Evolutionary conservation across 768 basidiomycete species (phyloP).

Genomic region (Lactarius hengduanensis): DNA sequence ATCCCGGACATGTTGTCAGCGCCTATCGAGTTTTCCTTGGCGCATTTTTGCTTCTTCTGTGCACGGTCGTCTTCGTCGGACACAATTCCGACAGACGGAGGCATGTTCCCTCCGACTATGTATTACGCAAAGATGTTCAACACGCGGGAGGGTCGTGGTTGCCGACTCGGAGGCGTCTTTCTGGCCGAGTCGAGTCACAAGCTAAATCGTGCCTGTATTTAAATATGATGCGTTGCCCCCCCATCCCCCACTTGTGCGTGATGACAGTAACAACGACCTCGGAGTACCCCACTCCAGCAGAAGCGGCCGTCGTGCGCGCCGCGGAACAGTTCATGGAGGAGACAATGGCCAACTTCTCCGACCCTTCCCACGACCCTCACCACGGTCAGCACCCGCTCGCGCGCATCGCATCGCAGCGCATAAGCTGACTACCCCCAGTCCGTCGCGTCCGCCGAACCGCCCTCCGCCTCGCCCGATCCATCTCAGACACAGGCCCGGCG

Average conservation of each 20-base stretch:
- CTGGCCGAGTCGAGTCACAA: neutral
- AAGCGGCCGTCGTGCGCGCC: constrained; percentile 50
- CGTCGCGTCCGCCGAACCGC: constrained; percentile 81
- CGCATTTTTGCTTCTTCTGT: neutral
- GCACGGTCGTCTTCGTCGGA: neutral
- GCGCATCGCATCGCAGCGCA: neutral
- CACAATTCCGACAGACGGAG: neutral
- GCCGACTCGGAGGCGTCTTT: constrained; percentile 4
- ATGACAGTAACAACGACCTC: constrained; percentile 14
- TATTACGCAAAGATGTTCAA: neutral
- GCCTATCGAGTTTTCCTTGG: neutral
- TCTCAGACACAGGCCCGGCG: constrained; percentile 30
- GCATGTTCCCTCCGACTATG: neutral
- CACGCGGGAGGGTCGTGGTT: neutral
- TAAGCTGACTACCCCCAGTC: constrained; percentile 44
- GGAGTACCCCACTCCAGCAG: constrained; percentile 55
- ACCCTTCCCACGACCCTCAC: constrained; percentile 76
- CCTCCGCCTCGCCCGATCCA: constrained; percentile 56
- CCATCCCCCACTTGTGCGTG: neutral
- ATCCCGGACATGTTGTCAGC: neutral
- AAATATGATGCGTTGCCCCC: neutral
- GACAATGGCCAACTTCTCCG: constrained; percentile 67
- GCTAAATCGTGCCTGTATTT: neutral
- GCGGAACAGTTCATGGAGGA: constrained; percentile 71
- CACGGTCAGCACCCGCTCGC: constrained; percentile 51